Evolutionary conservation across 1,284 basidiomycete genomes (phyloP).

Genomic region (Ceratobasidium sp.): DNA sequence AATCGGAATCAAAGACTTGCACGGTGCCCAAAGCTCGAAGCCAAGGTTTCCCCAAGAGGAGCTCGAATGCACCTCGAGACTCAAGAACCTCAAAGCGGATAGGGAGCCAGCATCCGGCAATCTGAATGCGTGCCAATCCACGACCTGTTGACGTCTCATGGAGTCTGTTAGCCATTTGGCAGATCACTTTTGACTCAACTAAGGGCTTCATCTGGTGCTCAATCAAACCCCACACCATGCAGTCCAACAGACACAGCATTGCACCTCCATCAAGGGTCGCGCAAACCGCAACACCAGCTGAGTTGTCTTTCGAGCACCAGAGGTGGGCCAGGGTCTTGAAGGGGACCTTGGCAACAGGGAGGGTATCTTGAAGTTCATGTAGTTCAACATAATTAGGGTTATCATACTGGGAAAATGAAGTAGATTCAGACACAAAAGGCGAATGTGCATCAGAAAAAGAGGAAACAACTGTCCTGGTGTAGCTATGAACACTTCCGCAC

Average conservation of each 20-base stretch:
- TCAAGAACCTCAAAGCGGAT: constrained; percentile 23
- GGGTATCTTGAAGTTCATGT: constrained; percentile 1
- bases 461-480: constrained; percentile 20
- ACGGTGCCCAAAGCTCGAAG: constrained; percentile 3
- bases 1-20: constrained; percentile 5
- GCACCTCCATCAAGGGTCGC: constrained; percentile 24
- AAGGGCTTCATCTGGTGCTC: constrained; percentile 1
- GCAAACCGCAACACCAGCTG: background rate
- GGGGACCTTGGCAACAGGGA: background rate
- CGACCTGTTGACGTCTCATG: background rate
- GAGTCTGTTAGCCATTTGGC: constrained; percentile 13
- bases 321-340: constrained; percentile 10
- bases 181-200: constrained; percentile 4
- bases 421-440: background rate
- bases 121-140: background rate
- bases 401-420: constrained; percentile 9
- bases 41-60: constrained; percentile 20
- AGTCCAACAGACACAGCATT: constrained; percentile 22
- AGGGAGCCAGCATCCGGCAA: background rate
- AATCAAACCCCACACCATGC: background rate
- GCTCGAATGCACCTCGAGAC: constrained; percentile 10
- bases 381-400: constrained; percentile 1
- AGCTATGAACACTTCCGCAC: background rate
- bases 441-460: background rate
- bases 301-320: background rate